Conservation (phyloP, 495 filamentous ascomycete genomes). For the Penicillium manginii region DNA sequence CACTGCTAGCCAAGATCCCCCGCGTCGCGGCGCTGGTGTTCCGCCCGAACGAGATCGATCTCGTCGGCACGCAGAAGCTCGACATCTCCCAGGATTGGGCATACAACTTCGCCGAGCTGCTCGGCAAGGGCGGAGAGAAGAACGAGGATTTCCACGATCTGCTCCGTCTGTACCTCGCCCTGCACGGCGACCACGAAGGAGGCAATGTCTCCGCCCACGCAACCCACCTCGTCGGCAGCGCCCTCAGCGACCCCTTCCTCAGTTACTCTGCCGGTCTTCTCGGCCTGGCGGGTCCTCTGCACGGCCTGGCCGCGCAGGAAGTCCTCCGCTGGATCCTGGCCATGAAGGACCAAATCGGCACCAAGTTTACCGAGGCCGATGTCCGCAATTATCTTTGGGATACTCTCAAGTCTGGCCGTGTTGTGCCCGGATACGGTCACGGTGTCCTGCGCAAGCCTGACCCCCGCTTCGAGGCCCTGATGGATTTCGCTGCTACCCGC, state of each 20-base stretch:
- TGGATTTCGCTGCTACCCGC: constrained; percentile 88
- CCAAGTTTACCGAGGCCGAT: constrained; percentile 73
- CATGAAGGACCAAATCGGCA: constrained; percentile 88
- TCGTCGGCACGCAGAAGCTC: constrained; percentile 47
- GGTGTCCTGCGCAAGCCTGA: constrained; percentile 97
- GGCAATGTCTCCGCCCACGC: constrained; percentile 96
- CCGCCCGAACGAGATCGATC: constrained; percentile 80
- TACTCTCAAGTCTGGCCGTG: constrained; percentile 89
- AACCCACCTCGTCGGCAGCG: constrained; percentile 97
- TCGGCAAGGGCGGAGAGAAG: constrained; percentile 84
- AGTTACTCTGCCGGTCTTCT: constrained; percentile 95
- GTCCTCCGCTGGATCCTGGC: constrained; percentile 93
- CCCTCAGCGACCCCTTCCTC: constrained; percentile 92
- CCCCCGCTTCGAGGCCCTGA: constrained; percentile 91
- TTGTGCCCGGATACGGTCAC: constrained; percentile 97
- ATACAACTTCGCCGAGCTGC: constrained; percentile 96
- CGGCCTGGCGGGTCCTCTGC: constrained; percentile 91
- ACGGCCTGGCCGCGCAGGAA: constrained; percentile 96
- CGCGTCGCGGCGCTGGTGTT: constrained; percentile 97
- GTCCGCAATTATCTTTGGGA: constrained; percentile 89
- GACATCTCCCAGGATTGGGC: constrained; percentile 84
- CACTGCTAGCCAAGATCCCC: constrained; percentile 92
- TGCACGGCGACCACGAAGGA: constrained; percentile 98
- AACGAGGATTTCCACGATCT: constrained; percentile 96
- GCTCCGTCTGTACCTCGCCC: constrained; percentile 87